Base-by-base conservation (phyloP, 306 rosid genomes). In the Herpetospermum pedunculosum region DNA sequence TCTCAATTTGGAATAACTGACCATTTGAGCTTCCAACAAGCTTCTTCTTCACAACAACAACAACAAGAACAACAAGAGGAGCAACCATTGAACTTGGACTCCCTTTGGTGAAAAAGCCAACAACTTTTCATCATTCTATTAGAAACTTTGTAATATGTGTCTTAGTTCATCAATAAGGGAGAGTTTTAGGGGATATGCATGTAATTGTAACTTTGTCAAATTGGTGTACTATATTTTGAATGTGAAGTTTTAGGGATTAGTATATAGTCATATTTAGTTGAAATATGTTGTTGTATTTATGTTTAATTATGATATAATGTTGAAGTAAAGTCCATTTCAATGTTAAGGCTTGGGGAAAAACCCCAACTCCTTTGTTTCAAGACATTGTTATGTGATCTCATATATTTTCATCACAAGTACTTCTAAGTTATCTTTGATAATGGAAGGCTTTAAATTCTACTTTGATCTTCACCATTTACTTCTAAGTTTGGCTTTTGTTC, bases 31-130 rank as follows among this genome's bases (percentile, higher is more conserved):
- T 60, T 80, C 75, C 62, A 80, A 72, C 87, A 65, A 81, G 84
- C 91, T 70, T 85, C 87, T 77, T 93, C 80, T 8, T 76, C 76
- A 9, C 75, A 70, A 9, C 73, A 77, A 8, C 82, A 80, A 8
- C 88, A 83, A 21, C 72, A 78, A 9, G 78, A 77, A 12, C 88
- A 82, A 46, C 88, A 74, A 77, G 37, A 73, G 81, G 92, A 86
- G 92, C 97, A 86, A 83, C 95, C 97, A 83, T 91, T 94, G 85
- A 85, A 87, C 78, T 79, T 87, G 95, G 97, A 94, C 92, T 91
- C 97, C 86, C 68, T 88, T 34, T 91, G 97, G 97, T 91, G 88
- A 93, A 67, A 72, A 6, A 1, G 19, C 25, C 57, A 13, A 40
- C 25, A 48, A 44, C 40, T 8, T 34, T n/a, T n/a, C n/a, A n/a